A percentile compares a stretch with the other conserved stretches of the same genome.
Conservation (phyloP, 768 basidiomycete species). For the Boletus edulis region DNA sequence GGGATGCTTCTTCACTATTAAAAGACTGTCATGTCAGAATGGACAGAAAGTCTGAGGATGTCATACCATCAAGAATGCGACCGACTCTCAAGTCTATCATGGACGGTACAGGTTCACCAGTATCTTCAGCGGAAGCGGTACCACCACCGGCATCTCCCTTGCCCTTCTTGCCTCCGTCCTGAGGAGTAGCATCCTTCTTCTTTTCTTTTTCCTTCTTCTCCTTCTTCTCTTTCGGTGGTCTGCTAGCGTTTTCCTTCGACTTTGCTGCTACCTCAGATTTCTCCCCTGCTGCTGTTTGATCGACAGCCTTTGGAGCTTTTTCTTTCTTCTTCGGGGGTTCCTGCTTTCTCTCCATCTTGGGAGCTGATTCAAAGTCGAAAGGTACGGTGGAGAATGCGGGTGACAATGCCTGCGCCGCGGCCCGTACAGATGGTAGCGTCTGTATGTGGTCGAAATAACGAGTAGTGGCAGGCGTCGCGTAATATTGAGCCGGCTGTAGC, state of each 20-base stretch:
- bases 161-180: conserved; percentile 38
- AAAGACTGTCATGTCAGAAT: conserved; percentile 11
- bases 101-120: conserved; percentile 83
- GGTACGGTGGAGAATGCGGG: conserved; percentile 54
- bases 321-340: conserved; percentile 79
- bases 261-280: conserved; percentile 30
- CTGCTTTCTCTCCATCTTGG: conserved; percentile 67
- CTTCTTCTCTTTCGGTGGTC: conserved; percentile 26
- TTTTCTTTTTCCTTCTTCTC: conserved; percentile 55
- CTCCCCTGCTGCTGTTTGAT: conserved; percentile 22
- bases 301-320: conserved; percentile 43
- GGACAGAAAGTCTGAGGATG: background rate
- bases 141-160: conserved; percentile 34
- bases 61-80: conserved; percentile 83
- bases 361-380: conserved; percentile 77
- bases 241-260: conserved; percentile 39
- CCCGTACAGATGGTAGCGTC: conserved; percentile 58
- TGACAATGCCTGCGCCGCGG: conserved; percentile 48
- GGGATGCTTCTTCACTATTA: conserved; percentile 87
- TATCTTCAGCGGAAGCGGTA: conserved; percentile 51
- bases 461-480: conserved; percentile 76
- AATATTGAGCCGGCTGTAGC: conserved; percentile 69
- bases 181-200: conserved; percentile 41
- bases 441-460: conserved; percentile 98
- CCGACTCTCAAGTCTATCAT: conserved; percentile 98